These are phyloP conservation scores for Arabidopsis arenosa DNA, from an alignment of 345 rosid genomes.

Conservation along the genomic window DNA sequence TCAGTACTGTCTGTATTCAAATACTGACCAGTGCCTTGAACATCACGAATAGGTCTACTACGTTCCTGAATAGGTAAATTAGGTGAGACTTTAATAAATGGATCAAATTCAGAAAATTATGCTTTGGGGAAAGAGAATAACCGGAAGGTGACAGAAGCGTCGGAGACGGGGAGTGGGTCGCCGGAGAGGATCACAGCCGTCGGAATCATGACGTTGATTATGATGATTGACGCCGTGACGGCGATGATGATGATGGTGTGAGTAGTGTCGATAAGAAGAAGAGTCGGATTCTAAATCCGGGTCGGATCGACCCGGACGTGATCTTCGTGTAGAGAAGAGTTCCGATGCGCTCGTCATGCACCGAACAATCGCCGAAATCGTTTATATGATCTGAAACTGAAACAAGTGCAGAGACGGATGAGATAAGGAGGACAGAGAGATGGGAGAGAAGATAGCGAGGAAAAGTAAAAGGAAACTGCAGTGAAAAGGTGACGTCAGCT, in stretches of 20 bases:
- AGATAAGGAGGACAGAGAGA: slow-evolving; percentile 12
- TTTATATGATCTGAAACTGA: slow-evolving; percentile 16
- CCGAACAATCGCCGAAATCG: slow-evolving; percentile 27
- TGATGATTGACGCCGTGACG: slow-evolving; percentile 59
- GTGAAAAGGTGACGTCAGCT: slow-evolving; percentile 34
- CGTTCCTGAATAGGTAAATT: slow-evolving; percentile 53
- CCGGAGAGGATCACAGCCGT: slow-evolving; percentile 64
- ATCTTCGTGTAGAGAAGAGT: slow-evolving; percentile 81
- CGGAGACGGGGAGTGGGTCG: slow-evolving; percentile 62
- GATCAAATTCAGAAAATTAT: neutral
- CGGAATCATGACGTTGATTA: slow-evolving; percentile 60
- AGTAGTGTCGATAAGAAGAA: slow-evolving; percentile 47
- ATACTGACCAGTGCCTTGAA: slow-evolving; percentile 52
- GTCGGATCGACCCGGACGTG: slow-evolving; percentile 64
- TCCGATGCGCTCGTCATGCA: slow-evolving; percentile 96
- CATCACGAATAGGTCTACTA: slow-evolving; percentile 46
- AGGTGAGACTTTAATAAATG: neutral
- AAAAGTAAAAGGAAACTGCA: slow-evolving; percentile 33
- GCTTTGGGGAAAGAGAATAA: slow-evolving; percentile 39
- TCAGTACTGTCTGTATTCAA: slow-evolving; percentile 47
- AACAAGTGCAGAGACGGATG: slow-evolving; percentile 8
- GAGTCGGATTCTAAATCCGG: slow-evolving; percentile 52
- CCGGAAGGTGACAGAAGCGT: slow-evolving; percentile 48
- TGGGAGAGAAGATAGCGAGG: neutral
- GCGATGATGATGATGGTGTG: slow-evolving; percentile 47